phyloP scores from a whole-genome alignment of 2,329 filamentous ascomycete genomes.

The Aspergillus brunneoviolaceus region DNA sequence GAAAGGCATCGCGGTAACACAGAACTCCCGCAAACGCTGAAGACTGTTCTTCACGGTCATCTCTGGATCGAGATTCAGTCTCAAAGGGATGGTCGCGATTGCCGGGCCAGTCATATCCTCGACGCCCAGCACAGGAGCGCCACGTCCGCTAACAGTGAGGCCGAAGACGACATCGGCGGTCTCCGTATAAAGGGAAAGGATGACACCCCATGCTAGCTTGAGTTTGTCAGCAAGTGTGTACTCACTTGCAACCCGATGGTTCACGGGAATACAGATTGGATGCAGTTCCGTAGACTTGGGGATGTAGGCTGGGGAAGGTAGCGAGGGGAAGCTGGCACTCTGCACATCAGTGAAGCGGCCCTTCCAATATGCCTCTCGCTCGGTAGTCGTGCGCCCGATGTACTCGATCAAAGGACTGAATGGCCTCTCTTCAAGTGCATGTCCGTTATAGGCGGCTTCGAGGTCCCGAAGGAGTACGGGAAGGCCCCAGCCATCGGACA shows the following conservation, averaged over 20 bases:
- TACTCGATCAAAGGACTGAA: background rate
- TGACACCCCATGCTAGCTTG: constrained; percentile 8
- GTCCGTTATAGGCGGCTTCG: background rate
- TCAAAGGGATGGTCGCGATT: constrained; percentile 9
- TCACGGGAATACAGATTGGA: background rate
- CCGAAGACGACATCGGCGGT: constrained; percentile 11
- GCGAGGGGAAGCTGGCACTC: background rate
- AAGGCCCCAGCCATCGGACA: background rate
- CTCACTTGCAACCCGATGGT: background rate
- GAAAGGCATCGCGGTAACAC: constrained; percentile 55
- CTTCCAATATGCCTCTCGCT: background rate
- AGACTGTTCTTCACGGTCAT: constrained; percentile 49
- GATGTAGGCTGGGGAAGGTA: background rate
- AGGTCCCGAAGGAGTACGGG: background rate
- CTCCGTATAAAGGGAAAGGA: constrained; percentile 4
- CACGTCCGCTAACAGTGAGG: constrained; percentile 2
- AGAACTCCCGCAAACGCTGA: constrained; percentile 53
- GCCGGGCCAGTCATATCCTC: constrained; percentile 9
- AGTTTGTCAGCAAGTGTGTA: constrained; percentile 1
- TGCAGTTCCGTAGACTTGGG: background rate
- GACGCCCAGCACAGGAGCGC: constrained; percentile 1
- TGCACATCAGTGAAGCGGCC: background rate
- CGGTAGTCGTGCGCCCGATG: background rate
- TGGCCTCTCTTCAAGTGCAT: background rate
- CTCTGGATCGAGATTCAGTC: constrained; percentile 2